Conservation (phyloP, 352 stramenopile genomes). For the Globisporangium orthogonon region DNA sequence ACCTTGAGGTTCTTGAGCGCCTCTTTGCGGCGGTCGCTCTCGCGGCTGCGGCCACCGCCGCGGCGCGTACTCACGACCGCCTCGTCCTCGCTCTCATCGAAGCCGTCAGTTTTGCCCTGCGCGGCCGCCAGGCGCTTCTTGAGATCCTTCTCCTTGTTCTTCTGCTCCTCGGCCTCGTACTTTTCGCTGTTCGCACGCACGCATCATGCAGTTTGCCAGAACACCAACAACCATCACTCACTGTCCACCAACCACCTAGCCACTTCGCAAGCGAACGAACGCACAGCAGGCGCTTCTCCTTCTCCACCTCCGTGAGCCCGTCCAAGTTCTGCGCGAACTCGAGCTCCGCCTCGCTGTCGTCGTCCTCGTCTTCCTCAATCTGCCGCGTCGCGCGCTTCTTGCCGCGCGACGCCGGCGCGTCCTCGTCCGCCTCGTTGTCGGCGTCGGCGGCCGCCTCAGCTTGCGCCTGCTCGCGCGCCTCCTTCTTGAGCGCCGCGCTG, state of each 20-base stretch:
- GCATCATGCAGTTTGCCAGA: not conserved
- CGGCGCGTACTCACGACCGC: constrained; percentile 42
- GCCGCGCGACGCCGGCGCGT: constrained; percentile 18
- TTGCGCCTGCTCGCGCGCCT: constrained; percentile 29
- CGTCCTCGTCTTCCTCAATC: constrained; percentile 41
- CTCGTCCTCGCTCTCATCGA: constrained; percentile 33
- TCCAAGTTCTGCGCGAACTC: constrained; percentile 31
- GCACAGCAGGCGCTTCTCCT: constrained; percentile 77
- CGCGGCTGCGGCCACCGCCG: constrained; percentile 44
- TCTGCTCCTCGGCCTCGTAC: constrained; percentile 78
- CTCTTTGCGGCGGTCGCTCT: constrained; percentile 74
- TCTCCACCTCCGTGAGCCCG: constrained; percentile 81
- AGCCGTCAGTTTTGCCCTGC: constrained; percentile 30
- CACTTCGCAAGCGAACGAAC: constrained; percentile 4
- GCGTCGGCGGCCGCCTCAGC: constrained; percentile 45
- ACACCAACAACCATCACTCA: not conserved
- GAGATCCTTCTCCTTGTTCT: constrained; percentile 76
- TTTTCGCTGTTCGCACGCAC: constrained; percentile 41
- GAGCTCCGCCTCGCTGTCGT: constrained; percentile 49
- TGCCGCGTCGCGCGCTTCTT: constrained; percentile 32
- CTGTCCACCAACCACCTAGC: not conserved
- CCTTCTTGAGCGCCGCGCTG: constrained; percentile 18
- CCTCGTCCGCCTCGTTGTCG: constrained; percentile 53
- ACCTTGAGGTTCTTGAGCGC: constrained; percentile 72
- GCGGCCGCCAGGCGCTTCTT: constrained; percentile 71